Base-by-base conservation (phyloP, 805 yeast genomes). In the Sugiyamaella boreocaroliniensis region DNA sequence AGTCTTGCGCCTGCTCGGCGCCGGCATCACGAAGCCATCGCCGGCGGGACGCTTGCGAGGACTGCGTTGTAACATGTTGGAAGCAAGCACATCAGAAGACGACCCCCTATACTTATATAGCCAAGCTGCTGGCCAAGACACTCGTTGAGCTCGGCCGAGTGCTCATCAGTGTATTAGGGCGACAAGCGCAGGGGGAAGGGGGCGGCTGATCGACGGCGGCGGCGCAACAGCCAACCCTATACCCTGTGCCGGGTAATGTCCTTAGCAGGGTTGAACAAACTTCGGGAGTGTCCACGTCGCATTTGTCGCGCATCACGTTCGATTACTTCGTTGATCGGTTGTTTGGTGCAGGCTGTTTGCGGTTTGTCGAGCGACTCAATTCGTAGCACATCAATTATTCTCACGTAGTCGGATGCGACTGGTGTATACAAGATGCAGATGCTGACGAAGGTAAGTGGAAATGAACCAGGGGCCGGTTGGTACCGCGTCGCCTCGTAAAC, bases 401-500 rank as follows among this genome's bases (percentile, higher is more conserved):
- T 11, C 37, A 32, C n/a, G n/a, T 32, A 32, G 37, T 32, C n/a
- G 37, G n/a, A 32, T 32, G 37, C 37, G 12, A 11, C n/a, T 32
- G 37, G 37, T 18, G 26, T 42, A 48, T 41, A 14, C 51, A 56
- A 34, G 43, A 86, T 86, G 95, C 86, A 86, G 83, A 83, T 86
- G 90, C 76, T 83, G 64, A 83, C 88, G 41, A 83, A 83, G 76
- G 83, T 78, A 70, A 32, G 81, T 69, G 45, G 32, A 34, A 43
- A n/a, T 10, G 19, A 7, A 14, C 15, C 12, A 19, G 15, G 19
- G 43, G 19, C n/a, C 43, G 43, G 19, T 19, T 14, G 43, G 15
- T 40, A 15, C 19, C 43, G 16, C 43, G 19, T 40, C 19, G 11
- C 15, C 4, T 40, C 16, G 19, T 19, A 40, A 16, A 40, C 26